Percentiles rank a stretch among this genome's conserved stretches.
These are phyloP conservation scores for Porcisia deanei DNA, from an alignment of 208 protist species.

Conservation along the genomic window DNA sequence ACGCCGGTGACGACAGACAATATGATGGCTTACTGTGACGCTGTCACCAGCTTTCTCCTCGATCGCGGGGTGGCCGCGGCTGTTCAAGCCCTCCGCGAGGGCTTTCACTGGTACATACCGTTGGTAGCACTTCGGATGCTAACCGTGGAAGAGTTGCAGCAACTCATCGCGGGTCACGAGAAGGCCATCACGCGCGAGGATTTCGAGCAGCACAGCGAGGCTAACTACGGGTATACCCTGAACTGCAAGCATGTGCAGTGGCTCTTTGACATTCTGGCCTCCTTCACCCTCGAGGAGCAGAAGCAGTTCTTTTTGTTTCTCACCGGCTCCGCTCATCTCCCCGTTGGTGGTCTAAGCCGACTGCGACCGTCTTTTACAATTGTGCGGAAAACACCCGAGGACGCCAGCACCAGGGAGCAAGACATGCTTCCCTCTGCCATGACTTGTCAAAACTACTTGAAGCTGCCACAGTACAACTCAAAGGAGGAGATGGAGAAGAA, in stretches of 20 bases:
- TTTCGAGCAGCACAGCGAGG: constrained; percentile 69
- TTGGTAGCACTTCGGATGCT: constrained; percentile 66
- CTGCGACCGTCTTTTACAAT: constrained; percentile 88
- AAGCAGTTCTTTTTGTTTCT: constrained; percentile 88
- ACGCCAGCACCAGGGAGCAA: constrained; percentile 50
- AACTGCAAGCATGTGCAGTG: constrained; percentile 75
- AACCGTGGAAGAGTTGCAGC: constrained; percentile 65
- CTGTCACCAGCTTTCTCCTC: constrained; percentile 57
- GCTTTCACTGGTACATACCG: constrained; percentile 80
- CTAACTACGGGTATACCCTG: constrained; percentile 88
- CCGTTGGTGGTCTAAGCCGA: constrained; percentile 73
- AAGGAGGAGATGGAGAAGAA: constrained; percentile 88
- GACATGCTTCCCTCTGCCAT: constrained; percentile 90
- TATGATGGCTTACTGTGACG: constrained; percentile 75
- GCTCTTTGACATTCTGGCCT: constrained; percentile 86
- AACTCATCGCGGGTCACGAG: constrained; percentile 55
- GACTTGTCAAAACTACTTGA: constrained; percentile 95
- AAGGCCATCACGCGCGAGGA: constrained; percentile 63
- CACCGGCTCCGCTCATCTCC: constrained; percentile 84
- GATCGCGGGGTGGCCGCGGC: constrained; percentile 55
- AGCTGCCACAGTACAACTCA: constrained; percentile 87
- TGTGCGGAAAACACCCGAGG: constrained; percentile 84
- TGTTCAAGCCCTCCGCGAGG: constrained; percentile 55
- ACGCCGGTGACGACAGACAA: constrained; percentile 56
- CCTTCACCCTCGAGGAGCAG: constrained; percentile 75